Evolutionary conservation across 805 yeast genomes (phyloP).

Genomic region (Ogataea salicorniae): DNA sequence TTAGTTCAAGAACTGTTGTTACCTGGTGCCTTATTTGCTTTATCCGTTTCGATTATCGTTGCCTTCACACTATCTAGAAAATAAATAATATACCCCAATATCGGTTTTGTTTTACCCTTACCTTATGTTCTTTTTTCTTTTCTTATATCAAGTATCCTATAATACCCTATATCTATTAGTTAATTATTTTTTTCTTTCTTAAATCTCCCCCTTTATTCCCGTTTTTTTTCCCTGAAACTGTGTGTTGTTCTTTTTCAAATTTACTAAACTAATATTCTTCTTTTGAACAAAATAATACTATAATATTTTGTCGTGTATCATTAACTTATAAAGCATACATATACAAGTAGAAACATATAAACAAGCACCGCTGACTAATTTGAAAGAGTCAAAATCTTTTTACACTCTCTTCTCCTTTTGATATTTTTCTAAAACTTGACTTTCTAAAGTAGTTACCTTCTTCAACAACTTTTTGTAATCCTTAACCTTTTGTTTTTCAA

Average conservation of each 20-base stretch:
- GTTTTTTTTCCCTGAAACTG: not conserved
- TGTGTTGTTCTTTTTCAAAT: not conserved
- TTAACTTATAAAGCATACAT: not conserved
- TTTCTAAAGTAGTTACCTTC: constrained; percentile 27
- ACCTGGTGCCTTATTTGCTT: constrained; percentile 56
- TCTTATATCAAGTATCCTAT: not conserved
- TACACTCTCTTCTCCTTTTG: constrained; percentile 7
- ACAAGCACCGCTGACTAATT: not conserved
- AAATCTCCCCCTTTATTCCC: too few relatives aligned
- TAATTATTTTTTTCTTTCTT: not conserved
- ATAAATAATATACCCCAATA: constrained; percentile 12
- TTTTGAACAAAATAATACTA: constrained; percentile 3
- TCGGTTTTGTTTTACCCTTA: not conserved
- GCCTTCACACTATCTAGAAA: constrained; percentile 50
- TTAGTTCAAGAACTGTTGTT: constrained; percentile 55
- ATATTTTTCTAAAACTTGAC: constrained; percentile 13
- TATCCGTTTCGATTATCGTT: constrained; percentile 54
- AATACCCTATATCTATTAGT: not conserved
- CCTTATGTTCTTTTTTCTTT: not conserved
- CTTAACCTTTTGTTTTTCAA: constrained; percentile 39
- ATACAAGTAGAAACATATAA: not conserved
- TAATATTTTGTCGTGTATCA: not conserved
- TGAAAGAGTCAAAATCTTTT: not conserved
- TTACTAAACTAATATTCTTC: constrained; percentile 1
- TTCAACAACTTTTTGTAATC: constrained; percentile 41